Evolutionary conservation across 768 basidiomycete genomes (phyloP), one percentile per base, ranked within the genome.

Genomic region (Trametes cinnabarina): DNA sequence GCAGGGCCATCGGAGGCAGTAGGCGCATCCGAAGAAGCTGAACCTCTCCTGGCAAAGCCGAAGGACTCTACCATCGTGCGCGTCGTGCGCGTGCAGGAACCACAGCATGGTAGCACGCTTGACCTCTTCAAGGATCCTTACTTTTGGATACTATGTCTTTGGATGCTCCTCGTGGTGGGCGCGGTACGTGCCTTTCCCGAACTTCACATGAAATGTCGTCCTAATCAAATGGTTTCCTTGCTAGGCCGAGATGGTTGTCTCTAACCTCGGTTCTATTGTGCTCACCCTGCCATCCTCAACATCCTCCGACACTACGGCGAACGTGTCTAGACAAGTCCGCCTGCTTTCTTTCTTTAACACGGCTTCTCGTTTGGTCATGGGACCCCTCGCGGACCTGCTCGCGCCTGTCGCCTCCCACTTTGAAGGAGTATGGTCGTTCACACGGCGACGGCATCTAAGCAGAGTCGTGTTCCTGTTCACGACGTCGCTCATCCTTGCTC

Each of bases 231-330:
- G 26, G 47, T 42, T 22, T 57, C 52, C 28, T 3, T 34, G 4
- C 57, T 52, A 90, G 87, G 82, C 80, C 44, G 90, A 92, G 69
- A 92, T 90, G 89, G 78, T 93, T 20, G 84, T 92, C 19, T 86
- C 89, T 19, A 93, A 91, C 65, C 85, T 93, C 46, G 90, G 89
- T 35, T 84, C 87, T 1, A 87, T 92, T 49, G 79, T 87, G 14
- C 72, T 86, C 4, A 85, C 90, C 14, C 78, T 91, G 34, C 82
- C 84, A 11, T 63, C 69, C 19, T 14, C 48, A 3, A 22, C 57
- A 4, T 42, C 67, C 7, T 35, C 52, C 19, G 52, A 61, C 32
- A 26, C 28, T 3, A 39, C 58, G 20, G 58, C 62, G 26, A 58
- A 61, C 41, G 58, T 84, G 3, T 74, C 86, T 6, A 76, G 75